phyloP scores from a whole-genome alignment of 2,329 filamentous ascomycete genomes.

The Calcarisporium arbuscula region DNA sequence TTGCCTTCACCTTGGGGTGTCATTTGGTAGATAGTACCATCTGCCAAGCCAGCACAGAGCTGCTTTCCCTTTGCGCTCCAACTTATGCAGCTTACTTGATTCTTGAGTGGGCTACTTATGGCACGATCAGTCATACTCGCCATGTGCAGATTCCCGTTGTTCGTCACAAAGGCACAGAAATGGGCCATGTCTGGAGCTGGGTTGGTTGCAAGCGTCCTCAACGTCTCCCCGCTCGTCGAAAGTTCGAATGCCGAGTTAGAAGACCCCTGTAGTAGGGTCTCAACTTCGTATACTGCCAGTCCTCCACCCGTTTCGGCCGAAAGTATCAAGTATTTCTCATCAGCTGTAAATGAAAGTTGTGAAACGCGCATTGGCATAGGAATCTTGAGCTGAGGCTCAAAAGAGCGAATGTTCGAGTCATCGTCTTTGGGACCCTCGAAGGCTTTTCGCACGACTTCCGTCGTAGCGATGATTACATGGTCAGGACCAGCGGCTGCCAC shows the following conservation, averaged over 20 bases:
- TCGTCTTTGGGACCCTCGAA: conserved; percentile 56
- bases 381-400: conserved; percentile 68
- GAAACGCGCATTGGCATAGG: conserved; percentile 70
- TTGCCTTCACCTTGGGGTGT: conserved; percentile 73
- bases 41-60: conserved; percentile 73
- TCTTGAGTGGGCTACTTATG: conserved; percentile 59
- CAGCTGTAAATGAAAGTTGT: conserved; percentile 85
- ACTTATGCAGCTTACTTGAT: conserved; percentile 72
- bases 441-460: conserved; percentile 69
- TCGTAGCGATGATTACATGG: conserved; percentile 67
- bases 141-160: conserved; percentile 74
- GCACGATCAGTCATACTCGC: conserved; percentile 67
- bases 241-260: conserved; percentile 69
- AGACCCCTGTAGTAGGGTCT: conserved; percentile 58
- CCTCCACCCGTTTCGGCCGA: conserved; percentile 77
- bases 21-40: conserved; percentile 79
- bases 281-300: conserved; percentile 74
- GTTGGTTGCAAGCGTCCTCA: conserved; percentile 75
- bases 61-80: conserved; percentile 96
- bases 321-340: conserved; percentile 77
- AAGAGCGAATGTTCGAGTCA: conserved; percentile 61
- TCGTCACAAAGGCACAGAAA: conserved; percentile 74
- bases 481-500: conserved; percentile 85
- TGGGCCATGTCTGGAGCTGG: conserved; percentile 67
- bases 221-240: conserved; percentile 63